These are phyloP conservation scores for Berberis thunbergii DNA, from an alignment of 164 flowering plant species.

Conservation along the genomic window DNA sequence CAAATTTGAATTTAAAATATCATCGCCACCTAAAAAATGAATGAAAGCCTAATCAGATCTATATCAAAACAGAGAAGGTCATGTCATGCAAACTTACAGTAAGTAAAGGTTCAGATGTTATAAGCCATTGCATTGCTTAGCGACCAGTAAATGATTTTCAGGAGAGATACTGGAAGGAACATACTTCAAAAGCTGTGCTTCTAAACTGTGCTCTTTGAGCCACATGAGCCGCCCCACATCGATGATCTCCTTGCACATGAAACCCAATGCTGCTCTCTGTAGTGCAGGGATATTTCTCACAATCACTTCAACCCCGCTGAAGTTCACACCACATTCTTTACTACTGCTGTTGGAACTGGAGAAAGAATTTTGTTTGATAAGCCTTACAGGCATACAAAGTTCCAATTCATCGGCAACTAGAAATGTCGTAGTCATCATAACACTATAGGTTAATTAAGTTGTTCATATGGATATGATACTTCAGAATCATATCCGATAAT, in stretches of 20 bases:
- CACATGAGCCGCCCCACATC: slow-evolving; percentile 83
- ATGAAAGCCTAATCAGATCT: too few relatives aligned
- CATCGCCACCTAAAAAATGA: too few relatives aligned
- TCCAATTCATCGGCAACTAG: too few relatives aligned
- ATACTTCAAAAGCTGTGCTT: slow-evolving; percentile 55
- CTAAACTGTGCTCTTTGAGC: slow-evolving; percentile 51
- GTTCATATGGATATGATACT: neutral
- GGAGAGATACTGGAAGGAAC: slow-evolving; percentile 75
- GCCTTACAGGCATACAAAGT: neutral
- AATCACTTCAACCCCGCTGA: slow-evolving; percentile 37
- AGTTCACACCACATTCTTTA: slow-evolving; percentile 10
- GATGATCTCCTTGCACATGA: slow-evolving; percentile 85
- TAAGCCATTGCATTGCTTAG: slow-evolving; percentile 13
- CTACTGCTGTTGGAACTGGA: slow-evolving; percentile 24
- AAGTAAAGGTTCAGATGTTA: neutral
- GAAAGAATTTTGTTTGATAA: slow-evolving; percentile 2
- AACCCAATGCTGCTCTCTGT: slow-evolving; percentile 77
- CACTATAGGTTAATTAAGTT: neutral
- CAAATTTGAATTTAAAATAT: too few relatives aligned
- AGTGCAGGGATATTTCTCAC: slow-evolving; percentile 45
- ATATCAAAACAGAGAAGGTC: neutral
- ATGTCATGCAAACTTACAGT: neutral
- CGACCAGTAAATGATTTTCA: slow-evolving; percentile 75
- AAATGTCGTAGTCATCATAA: neutral
- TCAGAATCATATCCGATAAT: neutral